A percentile compares a stretch with the other conserved stretches of the same genome.
phyloP scores from a whole-genome alignment of 345 rosid genomes.

The Eutrema heterophyllum region DNA sequence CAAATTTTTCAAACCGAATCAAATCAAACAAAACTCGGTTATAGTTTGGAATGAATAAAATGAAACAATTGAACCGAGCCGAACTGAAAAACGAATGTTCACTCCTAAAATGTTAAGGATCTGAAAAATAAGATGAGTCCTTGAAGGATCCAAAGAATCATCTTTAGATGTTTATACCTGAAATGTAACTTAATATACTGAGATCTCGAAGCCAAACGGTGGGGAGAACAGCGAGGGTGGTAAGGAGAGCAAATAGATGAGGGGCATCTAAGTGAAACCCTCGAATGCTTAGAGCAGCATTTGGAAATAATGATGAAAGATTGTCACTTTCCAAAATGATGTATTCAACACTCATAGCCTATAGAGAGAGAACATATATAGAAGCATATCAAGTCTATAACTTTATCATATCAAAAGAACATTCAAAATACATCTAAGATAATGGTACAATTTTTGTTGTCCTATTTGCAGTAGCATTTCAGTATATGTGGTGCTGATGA shows the following conservation, averaged over 20 bases:
- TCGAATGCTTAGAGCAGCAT: slow-evolving; percentile 59
- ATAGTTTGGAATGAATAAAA: neutral
- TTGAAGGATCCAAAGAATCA: neutral
- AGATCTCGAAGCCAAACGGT: slow-evolving; percentile 95
- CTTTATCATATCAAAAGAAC: neutral
- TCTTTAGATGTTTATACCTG: slow-evolving; percentile 41
- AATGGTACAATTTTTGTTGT: neutral
- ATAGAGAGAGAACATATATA: slow-evolving; percentile 14
- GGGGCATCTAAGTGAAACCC: slow-evolving; percentile 50
- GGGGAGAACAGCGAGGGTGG: slow-evolving; percentile 77
- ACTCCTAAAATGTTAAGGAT: neutral
- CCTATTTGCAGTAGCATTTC: neutral
- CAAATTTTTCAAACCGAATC: neutral
- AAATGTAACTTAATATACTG: slow-evolving; percentile 74
- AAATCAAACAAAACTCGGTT: neutral
- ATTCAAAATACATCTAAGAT: neutral
- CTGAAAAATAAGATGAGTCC: neutral
- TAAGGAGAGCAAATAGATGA: slow-evolving; percentile 63
- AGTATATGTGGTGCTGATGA: slow-evolving; percentile 8
- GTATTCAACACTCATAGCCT: slow-evolving; percentile 92
- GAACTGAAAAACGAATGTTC: neutral
- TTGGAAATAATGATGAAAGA: slow-evolving; percentile 78
- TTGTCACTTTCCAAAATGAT: slow-evolving; percentile 89
- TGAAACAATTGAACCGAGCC: neutral
- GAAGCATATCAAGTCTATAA: slow-evolving; percentile 3